Evolutionary conservation across 2,329 filamentous ascomycete genomes (phyloP).

Genomic region (Celoporthe dispersa): DNA sequence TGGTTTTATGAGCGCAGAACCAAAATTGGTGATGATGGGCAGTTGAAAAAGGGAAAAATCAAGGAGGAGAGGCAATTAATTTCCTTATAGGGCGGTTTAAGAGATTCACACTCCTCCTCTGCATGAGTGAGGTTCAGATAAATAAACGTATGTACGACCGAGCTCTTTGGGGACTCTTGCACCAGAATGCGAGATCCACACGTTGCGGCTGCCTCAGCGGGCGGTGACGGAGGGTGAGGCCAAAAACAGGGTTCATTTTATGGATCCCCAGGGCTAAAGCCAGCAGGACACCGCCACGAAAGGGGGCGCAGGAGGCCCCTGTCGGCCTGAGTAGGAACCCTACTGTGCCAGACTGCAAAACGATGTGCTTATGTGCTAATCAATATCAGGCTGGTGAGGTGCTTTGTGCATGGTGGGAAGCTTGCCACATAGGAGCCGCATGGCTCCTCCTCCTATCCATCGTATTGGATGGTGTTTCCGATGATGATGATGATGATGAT

Average conservation of each 20-base stretch:
- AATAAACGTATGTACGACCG: not conserved
- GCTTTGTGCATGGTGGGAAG: not conserved
- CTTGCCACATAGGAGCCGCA: not conserved
- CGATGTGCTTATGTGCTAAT: not conserved
- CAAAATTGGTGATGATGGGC: not conserved
- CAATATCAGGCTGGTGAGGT: not conserved
- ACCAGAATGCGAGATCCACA: constrained; percentile 1
- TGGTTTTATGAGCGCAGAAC: not conserved
- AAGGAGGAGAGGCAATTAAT: not conserved
- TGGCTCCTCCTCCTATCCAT: not conserved
- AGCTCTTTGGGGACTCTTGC: not conserved
- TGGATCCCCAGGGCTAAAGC: not conserved
- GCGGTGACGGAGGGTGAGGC: not conserved
- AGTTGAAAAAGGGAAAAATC: not conserved
- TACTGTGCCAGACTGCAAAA: not conserved
- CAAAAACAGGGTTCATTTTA: constrained; percentile 6
- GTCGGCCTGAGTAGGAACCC: constrained; percentile 1
- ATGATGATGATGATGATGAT: not conserved
- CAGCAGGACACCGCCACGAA: constrained; percentile 12
- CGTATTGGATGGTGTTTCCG: not conserved
- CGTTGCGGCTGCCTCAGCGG: constrained; percentile 9
- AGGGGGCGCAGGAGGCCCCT: constrained; percentile 12
- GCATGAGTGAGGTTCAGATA: not conserved
- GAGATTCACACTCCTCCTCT: not conserved
- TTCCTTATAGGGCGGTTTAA: not conserved